These are phyloP conservation scores for Carex cristatella DNA, from an alignment of 176 grass and related monocot species.

Conservation along the genomic window DNA sequence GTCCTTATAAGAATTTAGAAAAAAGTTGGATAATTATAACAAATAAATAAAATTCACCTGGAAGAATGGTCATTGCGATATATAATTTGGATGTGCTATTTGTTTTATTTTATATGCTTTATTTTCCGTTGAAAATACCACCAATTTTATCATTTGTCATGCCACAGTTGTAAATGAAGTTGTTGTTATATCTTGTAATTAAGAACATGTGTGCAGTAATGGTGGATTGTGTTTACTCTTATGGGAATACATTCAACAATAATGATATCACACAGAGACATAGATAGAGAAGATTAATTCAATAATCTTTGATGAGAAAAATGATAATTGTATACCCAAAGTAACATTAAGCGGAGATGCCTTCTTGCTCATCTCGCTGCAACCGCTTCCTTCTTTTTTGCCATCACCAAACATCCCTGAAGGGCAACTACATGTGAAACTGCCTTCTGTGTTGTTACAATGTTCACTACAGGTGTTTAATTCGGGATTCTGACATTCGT, in stretches of 20 bases:
- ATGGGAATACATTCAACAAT: neutral
- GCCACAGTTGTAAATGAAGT: neutral
- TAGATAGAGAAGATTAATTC: neutral
- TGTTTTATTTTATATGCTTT: neutral
- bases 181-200: neutral
- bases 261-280: neutral
- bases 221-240: neutral
- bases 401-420: conserved; percentile 17
- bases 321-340: neutral
- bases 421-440: conserved; percentile 4
- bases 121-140: neutral
- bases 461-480: neutral
- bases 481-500: conserved; percentile 17
- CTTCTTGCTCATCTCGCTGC: neutral
- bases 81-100: neutral
- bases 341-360: neutral
- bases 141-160: neutral
- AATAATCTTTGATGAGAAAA: neutral
- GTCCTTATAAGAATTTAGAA: neutral
- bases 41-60: neutral
- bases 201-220: neutral
- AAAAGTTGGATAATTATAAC: neutral
- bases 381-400: conserved; percentile 9
- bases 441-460: conserved; percentile 8
- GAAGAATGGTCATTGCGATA: neutral